These are phyloP conservation scores for thale cress (Arabidopsis thaliana) DNA, from an alignment of 345 rosid genomes.

Conservation along the genomic window TAIR10.1 NC_003070.9:19140001-19140500, in stretches of 20 bases:
- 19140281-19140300: background rate
- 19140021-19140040: too few relatives aligned
- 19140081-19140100: too few relatives aligned
- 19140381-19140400: conserved; percentile 17
- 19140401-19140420: conserved; percentile 4
- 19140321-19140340: background rate
- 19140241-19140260: conserved; percentile 10
- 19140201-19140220: conserved; percentile 20
- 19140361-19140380: conserved; percentile 5
- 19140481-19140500: conserved; percentile 34
- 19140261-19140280: conserved; percentile 21
- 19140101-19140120: background rate
- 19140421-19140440: background rate
- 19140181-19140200: conserved; percentile 4
- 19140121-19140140: background rate
- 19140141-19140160: background rate
- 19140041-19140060: too few relatives aligned
- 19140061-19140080: too few relatives aligned
- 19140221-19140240: conserved; percentile 23
- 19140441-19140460: conserved; percentile 18
- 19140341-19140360: background rate
- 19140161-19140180: conserved; percentile 7
- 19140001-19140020: too few relatives aligned
- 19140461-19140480: conserved; percentile 23
- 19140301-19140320: background rate